Evolutionary conservation across 768 basidiomycete genomes (phyloP).

Genomic region (Dacryopinax primogenitus): DNA sequence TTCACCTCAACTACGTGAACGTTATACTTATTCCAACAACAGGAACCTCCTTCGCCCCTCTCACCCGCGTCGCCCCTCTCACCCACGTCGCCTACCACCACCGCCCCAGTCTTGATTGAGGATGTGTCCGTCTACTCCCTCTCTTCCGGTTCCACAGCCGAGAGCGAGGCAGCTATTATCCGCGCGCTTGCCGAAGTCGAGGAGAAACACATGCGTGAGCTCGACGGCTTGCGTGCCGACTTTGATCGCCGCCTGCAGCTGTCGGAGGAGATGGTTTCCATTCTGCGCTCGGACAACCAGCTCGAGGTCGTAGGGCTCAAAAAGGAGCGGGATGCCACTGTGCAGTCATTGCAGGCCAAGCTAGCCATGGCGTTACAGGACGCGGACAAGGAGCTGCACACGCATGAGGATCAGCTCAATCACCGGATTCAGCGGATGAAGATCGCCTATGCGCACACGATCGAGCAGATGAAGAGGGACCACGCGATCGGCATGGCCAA

Average conservation of each 20-base stretch:
- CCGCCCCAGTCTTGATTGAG: background rate
- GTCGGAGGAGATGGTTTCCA: background rate
- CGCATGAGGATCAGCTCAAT: background rate
- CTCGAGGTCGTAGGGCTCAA: background rate
- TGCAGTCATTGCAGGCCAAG: background rate
- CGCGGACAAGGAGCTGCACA: background rate
- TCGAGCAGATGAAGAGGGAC: slow-evolving; percentile 16
- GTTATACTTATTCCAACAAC: no score
- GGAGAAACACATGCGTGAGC: background rate
- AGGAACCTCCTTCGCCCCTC: no score
- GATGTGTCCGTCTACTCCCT: no score
- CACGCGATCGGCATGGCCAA: slow-evolving; percentile 11
- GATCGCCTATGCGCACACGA: background rate
- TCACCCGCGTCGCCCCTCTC: no score
- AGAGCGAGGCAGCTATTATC: background rate
- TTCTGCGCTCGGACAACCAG: background rate
- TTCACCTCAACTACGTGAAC: no score
- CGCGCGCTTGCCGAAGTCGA: background rate
- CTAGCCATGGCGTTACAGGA: background rate
- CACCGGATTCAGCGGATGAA: background rate
- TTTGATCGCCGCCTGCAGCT: background rate
- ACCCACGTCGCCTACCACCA: background rate
- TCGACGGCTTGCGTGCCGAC: background rate
- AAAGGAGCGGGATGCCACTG: background rate
- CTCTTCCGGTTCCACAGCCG: background rate